Evolutionary conservation across 179 eudicot genomes (phyloP).

Genomic region (Pouteria campechiana): DNA sequence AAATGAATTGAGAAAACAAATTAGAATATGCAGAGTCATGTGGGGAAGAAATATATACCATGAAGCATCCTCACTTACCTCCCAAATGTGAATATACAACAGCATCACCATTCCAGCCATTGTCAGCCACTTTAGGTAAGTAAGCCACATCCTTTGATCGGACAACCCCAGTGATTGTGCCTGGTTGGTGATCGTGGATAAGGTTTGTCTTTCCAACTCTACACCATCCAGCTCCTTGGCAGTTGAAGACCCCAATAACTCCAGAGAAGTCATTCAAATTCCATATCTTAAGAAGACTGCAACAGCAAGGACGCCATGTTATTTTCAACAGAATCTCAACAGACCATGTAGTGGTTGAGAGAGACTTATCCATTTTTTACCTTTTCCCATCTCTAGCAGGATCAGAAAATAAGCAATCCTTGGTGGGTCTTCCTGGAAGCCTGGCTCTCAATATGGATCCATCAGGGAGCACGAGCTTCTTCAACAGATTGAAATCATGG

Average conservation of each 20-base stretch:
- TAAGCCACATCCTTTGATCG: conserved; percentile 45
- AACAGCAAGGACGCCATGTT: too few relatives aligned
- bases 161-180: conserved; percentile 31
- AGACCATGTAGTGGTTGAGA: too few relatives aligned
- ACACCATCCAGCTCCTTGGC: conserved; percentile 96
- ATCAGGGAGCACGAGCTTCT: conserved; percentile 71
- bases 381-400: conserved; percentile 77
- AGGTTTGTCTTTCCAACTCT: conserved; percentile 49
- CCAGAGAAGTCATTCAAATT: conserved; percentile 64
- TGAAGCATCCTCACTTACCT: conserved; percentile 22
- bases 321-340: too few relatives aligned
- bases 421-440: conserved; percentile 77
- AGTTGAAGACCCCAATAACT: conserved; percentile 72
- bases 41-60: too few relatives aligned
- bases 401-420: conserved; percentile 63
- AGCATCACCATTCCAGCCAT: conserved; percentile 51
- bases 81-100: conserved; percentile 45
- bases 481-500: conserved; percentile 57
- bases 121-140: conserved; percentile 31
- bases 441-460: conserved; percentile 71
- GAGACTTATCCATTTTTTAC: too few relatives aligned
- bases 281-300: conserved; percentile 75
- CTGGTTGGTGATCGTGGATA: conserved; percentile 60
- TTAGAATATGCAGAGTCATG: too few relatives aligned
- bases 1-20: neutral